Evolutionary conservation across 2,329 filamentous ascomycete genomes (phyloP).

Genomic region (Cordyceps javanica): DNA sequence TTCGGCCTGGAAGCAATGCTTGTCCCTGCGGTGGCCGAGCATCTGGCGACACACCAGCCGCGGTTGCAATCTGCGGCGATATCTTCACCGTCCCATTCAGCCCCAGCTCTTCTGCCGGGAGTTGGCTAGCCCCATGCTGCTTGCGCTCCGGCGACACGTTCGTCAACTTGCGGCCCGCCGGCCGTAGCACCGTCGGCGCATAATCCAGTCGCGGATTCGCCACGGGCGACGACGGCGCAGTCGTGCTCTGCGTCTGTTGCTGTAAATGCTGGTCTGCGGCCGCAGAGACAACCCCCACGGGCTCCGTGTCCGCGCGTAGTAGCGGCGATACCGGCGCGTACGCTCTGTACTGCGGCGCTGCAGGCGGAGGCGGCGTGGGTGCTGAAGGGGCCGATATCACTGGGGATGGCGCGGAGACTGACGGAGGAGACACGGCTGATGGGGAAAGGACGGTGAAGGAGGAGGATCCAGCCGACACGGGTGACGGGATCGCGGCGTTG

Average conservation of each 20-base stretch:
- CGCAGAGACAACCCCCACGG: background rate
- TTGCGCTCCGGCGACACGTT: conserved; percentile 10
- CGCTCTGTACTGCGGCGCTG: background rate
- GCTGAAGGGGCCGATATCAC: background rate
- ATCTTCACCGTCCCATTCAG: background rate
- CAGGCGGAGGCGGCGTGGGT: background rate
- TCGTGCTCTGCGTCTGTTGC: background rate
- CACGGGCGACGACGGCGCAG: background rate
- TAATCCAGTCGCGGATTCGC: background rate
- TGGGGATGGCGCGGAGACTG: background rate
- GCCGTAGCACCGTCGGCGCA: conserved; percentile 7
- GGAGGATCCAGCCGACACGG: background rate
- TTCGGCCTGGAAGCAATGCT: too few relatives aligned
- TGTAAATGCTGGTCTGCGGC: too few relatives aligned
- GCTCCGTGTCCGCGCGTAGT: background rate
- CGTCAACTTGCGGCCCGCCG: background rate
- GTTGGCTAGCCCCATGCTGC: background rate
- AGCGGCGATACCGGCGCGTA: conserved; percentile 4
- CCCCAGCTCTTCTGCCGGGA: background rate
- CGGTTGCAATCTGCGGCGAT: background rate
- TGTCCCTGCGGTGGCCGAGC: background rate
- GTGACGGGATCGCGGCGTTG: background rate
- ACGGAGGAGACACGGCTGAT: background rate
- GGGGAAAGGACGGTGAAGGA: background rate
- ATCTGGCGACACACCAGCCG: too few relatives aligned